Evolutionary conservation across 2,329 filamentous ascomycete species (phyloP).

Genomic region (Colletotrichum eremochloae): DNA sequence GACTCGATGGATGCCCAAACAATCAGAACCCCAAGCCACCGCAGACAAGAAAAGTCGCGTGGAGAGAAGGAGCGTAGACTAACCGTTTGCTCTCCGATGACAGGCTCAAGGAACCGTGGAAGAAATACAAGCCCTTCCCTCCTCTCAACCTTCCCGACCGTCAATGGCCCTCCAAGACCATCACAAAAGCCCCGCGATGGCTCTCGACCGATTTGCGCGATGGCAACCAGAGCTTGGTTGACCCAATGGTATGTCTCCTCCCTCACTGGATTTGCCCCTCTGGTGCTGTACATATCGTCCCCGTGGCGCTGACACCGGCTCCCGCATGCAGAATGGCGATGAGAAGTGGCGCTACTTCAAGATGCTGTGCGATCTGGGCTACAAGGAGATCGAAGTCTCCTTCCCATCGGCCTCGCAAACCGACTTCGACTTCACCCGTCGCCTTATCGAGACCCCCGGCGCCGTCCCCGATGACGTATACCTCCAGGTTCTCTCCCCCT

Average conservation of each 20-base stretch:
- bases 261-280: neutral
- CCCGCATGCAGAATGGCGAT: slow-evolving; percentile 78
- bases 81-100: neutral
- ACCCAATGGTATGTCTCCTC: slow-evolving; percentile 83
- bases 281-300: slow-evolving; percentile 13
- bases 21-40: neutral
- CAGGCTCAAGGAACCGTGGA: slow-evolving; percentile 42
- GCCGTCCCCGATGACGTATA: slow-evolving; percentile 89
- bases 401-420: slow-evolving; percentile 96
- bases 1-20: slow-evolving; percentile 16
- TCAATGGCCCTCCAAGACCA: slow-evolving; percentile 86
- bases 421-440: slow-evolving; percentile 94
- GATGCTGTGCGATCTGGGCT: slow-evolving; percentile 91
- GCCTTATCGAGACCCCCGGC: slow-evolving; percentile 86
- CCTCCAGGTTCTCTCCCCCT: slow-evolving; percentile 93
- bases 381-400: slow-evolving; percentile 97
- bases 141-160: slow-evolving; percentile 68
- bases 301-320: slow-evolving; percentile 11
- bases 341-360: slow-evolving; percentile 97
- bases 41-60: neutral
- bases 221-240: slow-evolving; percentile 92
- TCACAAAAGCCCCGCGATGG: slow-evolving; percentile 91
- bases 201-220: slow-evolving; percentile 79
- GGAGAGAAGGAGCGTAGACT: neutral
- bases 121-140: slow-evolving; percentile 44